Percentiles rank a stretch among this genome's conserved stretches.
phyloP scores from a whole-genome alignment of 495 filamentous ascomycete genomes.

The Trichoderma gamsii region DNA sequence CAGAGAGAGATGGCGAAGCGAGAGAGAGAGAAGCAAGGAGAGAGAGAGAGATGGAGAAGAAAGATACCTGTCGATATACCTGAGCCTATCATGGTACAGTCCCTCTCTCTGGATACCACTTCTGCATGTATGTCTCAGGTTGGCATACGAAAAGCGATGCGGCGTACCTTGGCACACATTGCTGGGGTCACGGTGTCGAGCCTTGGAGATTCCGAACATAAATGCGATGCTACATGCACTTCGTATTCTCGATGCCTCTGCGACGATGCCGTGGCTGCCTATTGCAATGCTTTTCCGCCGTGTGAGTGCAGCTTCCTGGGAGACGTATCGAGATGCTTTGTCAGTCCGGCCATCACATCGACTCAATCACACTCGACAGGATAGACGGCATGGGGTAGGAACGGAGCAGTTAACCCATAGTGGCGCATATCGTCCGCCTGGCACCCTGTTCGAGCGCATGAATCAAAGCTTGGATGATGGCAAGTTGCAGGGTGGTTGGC shows the following conservation, averaged over 20 bases:
- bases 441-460: not conserved
- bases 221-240: not conserved
- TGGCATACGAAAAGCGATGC: not conserved
- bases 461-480: not conserved
- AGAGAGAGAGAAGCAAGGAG: not conserved
- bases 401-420: no score
- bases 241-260: no score
- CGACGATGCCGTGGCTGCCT: no score
- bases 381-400: no score
- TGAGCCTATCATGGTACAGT: not conserved
- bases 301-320: no score
- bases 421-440: no score
- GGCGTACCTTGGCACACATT: not conserved
- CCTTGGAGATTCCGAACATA: not conserved
- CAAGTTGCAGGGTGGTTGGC: not conserved
- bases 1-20: not conserved
- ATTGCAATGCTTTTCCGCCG: no score
- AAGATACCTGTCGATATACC: not conserved
- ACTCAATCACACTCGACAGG: no score
- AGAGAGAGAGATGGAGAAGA: not conserved
- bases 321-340: no score
- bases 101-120: slow-evolving; percentile 1
- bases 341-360: no score
- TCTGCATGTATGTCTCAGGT: slow-evolving; percentile 11
- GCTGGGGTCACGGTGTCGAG: not conserved